Evolutionary conservation across 345 rosid species (phyloP), one percentile per base, ranked within the genome.

Genomic region (Erysimum cheiranthoides): DNA sequence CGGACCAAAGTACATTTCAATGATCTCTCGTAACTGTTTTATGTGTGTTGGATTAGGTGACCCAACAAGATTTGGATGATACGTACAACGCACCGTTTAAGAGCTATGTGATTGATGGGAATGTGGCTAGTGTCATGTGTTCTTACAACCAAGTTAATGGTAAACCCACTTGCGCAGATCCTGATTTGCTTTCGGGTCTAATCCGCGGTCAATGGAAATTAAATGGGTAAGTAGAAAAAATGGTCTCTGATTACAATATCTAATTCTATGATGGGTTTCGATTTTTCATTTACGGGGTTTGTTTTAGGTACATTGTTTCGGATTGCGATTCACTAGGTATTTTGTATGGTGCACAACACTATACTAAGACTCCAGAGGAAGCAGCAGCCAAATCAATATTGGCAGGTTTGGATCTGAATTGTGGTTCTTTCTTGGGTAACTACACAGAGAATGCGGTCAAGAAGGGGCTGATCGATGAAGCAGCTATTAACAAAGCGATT

Each of bases 121-220:
- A 90, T 71, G 96, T 90, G 14, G 90, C 90, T 2, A 86, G 96
- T 73, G 91, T 90, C 58, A 90, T 90, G 96, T 90, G 93, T 66
- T 86, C 90, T 28, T 90, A 86, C 74, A 88, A 90, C 70, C 84
- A 85, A 78, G 89, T 90, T 53, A 90, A 90, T 59, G 96, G 93
- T 9, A 86, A 70, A 59, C 93, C 96, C 0, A 80, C 88, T 8
- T 88, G 96, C 53, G 96, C 91, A 13, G 96, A 90, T 35, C 84
- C 84, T 0, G 80, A 85, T 64, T 89, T 90, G 16, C 86, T 90
- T 3, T 8, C 82, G 0, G 93, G 93, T 5, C 78, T 82, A 0
- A 75, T 88, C 63, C 78, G 96, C 18, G 87, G 91, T 13, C 21
- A 85, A 43, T 90, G 93, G 96, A 84, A 86, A 67, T 50, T 90